phyloP scores from a whole-genome alignment of 148 eudicot genomes.

The Limonium bicolor region DNA sequence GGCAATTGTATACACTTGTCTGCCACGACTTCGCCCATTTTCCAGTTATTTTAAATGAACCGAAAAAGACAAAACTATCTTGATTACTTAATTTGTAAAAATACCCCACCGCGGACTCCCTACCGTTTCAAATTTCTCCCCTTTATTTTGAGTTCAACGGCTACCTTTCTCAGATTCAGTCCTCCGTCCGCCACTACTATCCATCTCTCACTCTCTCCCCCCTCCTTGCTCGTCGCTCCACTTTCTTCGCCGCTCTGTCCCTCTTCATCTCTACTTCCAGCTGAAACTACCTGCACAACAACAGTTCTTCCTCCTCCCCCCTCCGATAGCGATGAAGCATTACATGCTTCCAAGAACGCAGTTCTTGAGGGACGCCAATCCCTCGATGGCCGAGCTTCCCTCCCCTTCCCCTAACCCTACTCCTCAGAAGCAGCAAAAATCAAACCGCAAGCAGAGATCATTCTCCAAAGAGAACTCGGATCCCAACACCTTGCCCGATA shows the following conservation, averaged over 20 bases:
- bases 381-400: conserved; percentile 12
- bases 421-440: conserved; percentile 18
- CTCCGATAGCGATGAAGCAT: conserved; percentile 39
- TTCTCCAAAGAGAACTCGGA: conserved; percentile 51
- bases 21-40: too few relatives aligned
- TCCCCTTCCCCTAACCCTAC: conserved; percentile 44
- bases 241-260: conserved; percentile 1
- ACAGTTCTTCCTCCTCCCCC: not conserved
- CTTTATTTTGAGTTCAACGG: too few relatives aligned
- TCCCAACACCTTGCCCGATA: conserved; percentile 8
- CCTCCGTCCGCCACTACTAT: too few relatives aligned
- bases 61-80: too few relatives aligned
- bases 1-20: too few relatives aligned
- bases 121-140: too few relatives aligned
- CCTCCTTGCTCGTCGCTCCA: conserved; percentile 3
- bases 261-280: conserved; percentile 3
- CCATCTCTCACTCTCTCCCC: conserved; percentile 10
- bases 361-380: conserved; percentile 28
- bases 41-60: too few relatives aligned
- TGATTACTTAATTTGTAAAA: too few relatives aligned
- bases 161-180: too few relatives aligned
- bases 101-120: not conserved
- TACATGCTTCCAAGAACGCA: conserved; percentile 40
- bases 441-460: conserved; percentile 32
- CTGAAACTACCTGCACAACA: too few relatives aligned